Percentiles rank a stretch among this genome's conserved stretches.
These are phyloP conservation scores for Myxozyma nipponensis DNA, from an alignment of 805 yeast genomes.

Conservation along the genomic window DNA sequence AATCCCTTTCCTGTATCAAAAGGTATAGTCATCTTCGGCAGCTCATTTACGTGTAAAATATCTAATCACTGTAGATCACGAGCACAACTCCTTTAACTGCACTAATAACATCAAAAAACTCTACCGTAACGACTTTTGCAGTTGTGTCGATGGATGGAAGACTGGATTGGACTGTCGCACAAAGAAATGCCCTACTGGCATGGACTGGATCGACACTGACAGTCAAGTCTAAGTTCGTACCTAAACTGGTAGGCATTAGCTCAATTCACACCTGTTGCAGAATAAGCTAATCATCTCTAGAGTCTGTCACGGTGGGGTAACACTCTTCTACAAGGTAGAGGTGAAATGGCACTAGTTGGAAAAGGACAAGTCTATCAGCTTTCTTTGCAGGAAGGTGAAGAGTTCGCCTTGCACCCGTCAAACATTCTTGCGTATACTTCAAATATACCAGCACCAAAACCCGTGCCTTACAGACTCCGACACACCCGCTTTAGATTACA, in stretches of 20 bases:
- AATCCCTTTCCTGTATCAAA: conserved; percentile 37
- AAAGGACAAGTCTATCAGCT: conserved; percentile 42
- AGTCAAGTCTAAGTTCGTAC: conserved; percentile 30
- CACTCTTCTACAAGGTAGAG: conserved; percentile 43
- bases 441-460: conserved; percentile 26
- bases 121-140: conserved; percentile 35
- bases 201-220: conserved; percentile 43
- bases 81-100: conserved; percentile 34
- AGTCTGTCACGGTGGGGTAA: conserved; percentile 35
- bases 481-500: conserved; percentile 24
- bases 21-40: conserved; percentile 9
- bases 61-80: conserved; percentile 29
- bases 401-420: conserved; percentile 40
- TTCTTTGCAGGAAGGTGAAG: conserved; percentile 40
- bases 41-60: background rate
- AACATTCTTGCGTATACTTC: conserved; percentile 44
- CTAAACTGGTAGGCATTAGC: conserved; percentile 6
- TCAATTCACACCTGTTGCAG: background rate
- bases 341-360: conserved; percentile 44
- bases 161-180: conserved; percentile 44
- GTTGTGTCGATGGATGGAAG: conserved; percentile 41
- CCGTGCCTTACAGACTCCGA: conserved; percentile 21
- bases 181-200: conserved; percentile 43
- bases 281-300: conserved; percentile 15
- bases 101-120: conserved; percentile 30